Conservation (phyloP, 257 asterid species). For the Echium plantagineum region DNA sequence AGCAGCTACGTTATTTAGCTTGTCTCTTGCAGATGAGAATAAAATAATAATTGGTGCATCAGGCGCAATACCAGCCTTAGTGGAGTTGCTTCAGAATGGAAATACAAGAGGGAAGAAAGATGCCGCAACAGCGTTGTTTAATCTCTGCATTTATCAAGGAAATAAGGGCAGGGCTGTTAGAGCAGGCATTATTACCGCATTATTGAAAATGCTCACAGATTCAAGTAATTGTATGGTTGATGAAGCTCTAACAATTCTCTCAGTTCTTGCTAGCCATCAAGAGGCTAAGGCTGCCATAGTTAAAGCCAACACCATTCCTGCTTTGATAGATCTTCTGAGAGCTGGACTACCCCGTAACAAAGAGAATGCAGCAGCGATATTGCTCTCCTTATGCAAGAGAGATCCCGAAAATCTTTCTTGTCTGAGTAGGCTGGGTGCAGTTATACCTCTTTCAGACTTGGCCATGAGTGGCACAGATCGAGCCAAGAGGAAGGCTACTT, state of each 20-base stretch:
- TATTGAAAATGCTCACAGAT: constrained; percentile 69
- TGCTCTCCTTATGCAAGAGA: constrained; percentile 72
- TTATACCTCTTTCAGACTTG: constrained; percentile 54
- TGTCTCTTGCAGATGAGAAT: constrained; percentile 80
- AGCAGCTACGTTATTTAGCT: constrained; percentile 81
- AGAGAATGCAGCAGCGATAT: constrained; percentile 67
- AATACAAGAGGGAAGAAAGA: constrained; percentile 81
- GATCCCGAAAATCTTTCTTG: constrained; percentile 52
- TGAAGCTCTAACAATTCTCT: constrained; percentile 77
- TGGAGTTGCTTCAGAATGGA: constrained; percentile 62
- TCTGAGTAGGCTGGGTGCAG: constrained; percentile 67
- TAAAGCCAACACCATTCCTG: constrained; percentile 67
- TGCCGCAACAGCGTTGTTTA: constrained; percentile 86
- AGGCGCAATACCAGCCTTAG: constrained; percentile 81
- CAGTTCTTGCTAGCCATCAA: constrained; percentile 72
- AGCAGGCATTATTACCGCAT: constrained; percentile 61
- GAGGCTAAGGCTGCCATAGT: constrained; percentile 71
- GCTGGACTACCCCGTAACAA: constrained; percentile 58
- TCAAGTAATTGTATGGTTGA: constrained; percentile 61
- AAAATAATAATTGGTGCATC: constrained; percentile 88
- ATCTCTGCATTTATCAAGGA: constrained; percentile 77
- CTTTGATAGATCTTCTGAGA: constrained; percentile 59
- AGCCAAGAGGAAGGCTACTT: constrained; percentile 70
- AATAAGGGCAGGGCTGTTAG: constrained; percentile 88
- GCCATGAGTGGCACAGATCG: constrained; percentile 73